These are phyloP conservation scores for Dalbergia cultrata DNA, from an alignment of 306 rosid genomes.

Conservation along the genomic window DNA sequence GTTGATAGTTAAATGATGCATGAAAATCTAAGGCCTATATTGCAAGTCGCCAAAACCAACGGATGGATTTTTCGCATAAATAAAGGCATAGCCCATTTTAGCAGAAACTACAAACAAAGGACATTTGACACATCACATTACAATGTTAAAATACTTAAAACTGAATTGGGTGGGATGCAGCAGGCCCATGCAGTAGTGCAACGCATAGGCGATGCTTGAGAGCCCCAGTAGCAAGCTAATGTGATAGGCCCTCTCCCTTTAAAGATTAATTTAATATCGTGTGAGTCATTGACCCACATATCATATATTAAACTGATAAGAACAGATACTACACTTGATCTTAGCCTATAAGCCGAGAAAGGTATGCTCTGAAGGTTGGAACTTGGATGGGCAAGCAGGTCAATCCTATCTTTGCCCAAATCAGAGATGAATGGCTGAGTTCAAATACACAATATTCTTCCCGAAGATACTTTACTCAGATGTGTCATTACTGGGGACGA, in stretches of 20 bases:
- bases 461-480: not conserved
- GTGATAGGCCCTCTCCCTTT: not conserved
- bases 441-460: not conserved
- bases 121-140: no score
- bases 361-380: accelerated
- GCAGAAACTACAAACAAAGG: no score
- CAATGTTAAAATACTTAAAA: not conserved
- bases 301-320: conserved; percentile 51
- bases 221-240: conserved; percentile 20
- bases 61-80: no score
- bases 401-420: not conserved
- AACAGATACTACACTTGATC: conserved; percentile 54
- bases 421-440: not conserved
- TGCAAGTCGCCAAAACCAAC: no score
- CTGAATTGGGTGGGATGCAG: conserved; percentile 2
- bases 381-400: not conserved
- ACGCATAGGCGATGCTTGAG: not conserved
- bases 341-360: conserved; percentile 50
- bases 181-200: conserved; percentile 12
- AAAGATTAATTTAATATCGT: conserved; percentile 33
- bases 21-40: no score
- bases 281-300: conserved; percentile 28
- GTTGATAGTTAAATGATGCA: no score
- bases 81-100: no score
- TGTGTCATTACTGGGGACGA: no score